These are phyloP conservation scores for Oryza punctata DNA, from an alignment of 176 grass and related monocot species.

Conservation along the genomic window DNA sequence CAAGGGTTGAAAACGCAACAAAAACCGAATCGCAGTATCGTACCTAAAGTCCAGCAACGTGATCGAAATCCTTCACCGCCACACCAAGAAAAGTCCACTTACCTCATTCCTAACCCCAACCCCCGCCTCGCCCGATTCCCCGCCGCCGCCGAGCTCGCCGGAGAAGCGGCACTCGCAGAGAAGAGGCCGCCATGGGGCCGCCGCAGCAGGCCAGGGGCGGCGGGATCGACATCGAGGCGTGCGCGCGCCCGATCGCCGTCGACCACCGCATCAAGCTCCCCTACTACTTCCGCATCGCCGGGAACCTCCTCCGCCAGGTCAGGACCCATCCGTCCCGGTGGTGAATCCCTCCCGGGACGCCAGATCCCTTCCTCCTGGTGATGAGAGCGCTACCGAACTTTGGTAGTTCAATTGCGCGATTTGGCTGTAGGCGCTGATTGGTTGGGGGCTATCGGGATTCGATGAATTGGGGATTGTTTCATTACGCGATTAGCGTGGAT, in stretches of 20 bases:
- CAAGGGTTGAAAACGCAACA: background rate
- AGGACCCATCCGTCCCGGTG: slow-evolving; percentile 26
- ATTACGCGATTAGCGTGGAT: background rate
- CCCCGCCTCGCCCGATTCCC: slow-evolving; percentile 21
- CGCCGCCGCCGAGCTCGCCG: slow-evolving; percentile 21
- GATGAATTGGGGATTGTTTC: slow-evolving; percentile 37
- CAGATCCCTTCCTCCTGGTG: slow-evolving; percentile 24
- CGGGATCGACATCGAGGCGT: slow-evolving; percentile 70
- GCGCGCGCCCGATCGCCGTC: slow-evolving; percentile 70
- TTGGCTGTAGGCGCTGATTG: background rate
- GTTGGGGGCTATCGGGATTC: background rate
- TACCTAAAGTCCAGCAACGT: background rate
- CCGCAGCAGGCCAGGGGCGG: slow-evolving; percentile 40
- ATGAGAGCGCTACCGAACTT: background rate
- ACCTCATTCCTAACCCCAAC: slow-evolving; percentile 15
- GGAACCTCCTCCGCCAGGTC: slow-evolving; percentile 90
- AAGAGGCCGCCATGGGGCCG: slow-evolving; percentile 46
- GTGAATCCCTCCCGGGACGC: background rate
- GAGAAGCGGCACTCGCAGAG: background rate
- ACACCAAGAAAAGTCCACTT: slow-evolving; percentile 25
- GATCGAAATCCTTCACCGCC: slow-evolving; percentile 28
- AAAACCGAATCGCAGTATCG: background rate
- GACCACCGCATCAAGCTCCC: slow-evolving; percentile 84
- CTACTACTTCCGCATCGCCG: slow-evolving; percentile 94
- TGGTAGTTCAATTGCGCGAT: background rate